Conservation (phyloP, 331 rosid genomes). For the Acacia pycnantha region DNA sequence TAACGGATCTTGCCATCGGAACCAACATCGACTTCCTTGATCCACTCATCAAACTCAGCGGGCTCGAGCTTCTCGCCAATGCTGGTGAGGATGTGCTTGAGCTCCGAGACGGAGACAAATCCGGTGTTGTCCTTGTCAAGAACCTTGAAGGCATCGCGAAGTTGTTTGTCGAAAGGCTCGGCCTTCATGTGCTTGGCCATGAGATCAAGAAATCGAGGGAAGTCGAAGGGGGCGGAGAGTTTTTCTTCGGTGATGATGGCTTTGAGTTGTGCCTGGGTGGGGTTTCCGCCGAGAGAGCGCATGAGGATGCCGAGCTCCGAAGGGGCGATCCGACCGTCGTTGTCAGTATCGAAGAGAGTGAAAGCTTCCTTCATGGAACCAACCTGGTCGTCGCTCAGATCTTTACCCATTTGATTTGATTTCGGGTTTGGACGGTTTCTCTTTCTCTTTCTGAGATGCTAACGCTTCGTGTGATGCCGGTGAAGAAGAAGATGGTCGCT, state of each 20-base stretch:
- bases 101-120: constrained; percentile 61
- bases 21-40: constrained; percentile 74
- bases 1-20: constrained; percentile 70
- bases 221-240: constrained; percentile 61
- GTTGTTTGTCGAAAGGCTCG: constrained; percentile 82
- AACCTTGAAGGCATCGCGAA: constrained; percentile 77
- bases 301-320: constrained; percentile 72
- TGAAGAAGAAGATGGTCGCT: background rate
- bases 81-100: constrained; percentile 72
- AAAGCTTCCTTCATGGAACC: constrained; percentile 74
- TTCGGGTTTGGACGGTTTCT: background rate
- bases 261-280: constrained; percentile 79
- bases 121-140: constrained; percentile 71
- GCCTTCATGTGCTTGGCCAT: constrained; percentile 80
- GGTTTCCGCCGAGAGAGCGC: constrained; percentile 79
- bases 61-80: constrained; percentile 87
- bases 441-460: background rate
- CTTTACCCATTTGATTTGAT: constrained; percentile 13
- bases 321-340: constrained; percentile 67
- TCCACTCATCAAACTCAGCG: constrained; percentile 80
- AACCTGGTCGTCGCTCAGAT: constrained; percentile 70
- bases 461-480: background rate
- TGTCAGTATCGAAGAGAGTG: constrained; percentile 69
- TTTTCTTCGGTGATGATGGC: constrained; percentile 62
- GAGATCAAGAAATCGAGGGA: constrained; percentile 60